Evolutionary conservation across 2,329 filamentous ascomycete species (phyloP).

Genomic region (Fusarium camptoceras): DNA sequence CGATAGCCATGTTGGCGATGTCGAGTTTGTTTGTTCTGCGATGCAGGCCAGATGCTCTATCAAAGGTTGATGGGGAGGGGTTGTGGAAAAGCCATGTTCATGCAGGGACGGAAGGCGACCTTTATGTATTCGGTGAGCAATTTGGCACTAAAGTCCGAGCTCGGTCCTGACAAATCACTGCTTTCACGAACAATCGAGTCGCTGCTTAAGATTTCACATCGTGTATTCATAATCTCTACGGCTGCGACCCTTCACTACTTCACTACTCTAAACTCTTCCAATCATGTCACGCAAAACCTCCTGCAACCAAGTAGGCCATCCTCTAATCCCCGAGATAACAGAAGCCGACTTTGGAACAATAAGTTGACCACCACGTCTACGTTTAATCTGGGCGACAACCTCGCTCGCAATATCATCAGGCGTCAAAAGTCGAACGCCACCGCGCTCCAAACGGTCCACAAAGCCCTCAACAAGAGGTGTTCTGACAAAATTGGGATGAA

Average conservation of each 20-base stretch:
- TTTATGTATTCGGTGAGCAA: neutral
- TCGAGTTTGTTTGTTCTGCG: neutral
- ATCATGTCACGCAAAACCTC: constrained; percentile 49
- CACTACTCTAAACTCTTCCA: no score
- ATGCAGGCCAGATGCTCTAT: no score
- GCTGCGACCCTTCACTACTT: no score
- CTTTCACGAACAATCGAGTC: no score
- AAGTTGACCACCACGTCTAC: constrained; percentile 58
- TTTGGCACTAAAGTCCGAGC: neutral
- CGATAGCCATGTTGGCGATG: neutral
- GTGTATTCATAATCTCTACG: no score
- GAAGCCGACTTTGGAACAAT: constrained; percentile 54
- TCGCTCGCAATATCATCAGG: constrained; percentile 55
- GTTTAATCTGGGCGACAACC: constrained; percentile 59
- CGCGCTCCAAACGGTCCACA: constrained; percentile 43
- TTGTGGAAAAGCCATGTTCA: neutral
- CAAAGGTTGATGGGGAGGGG: neutral
- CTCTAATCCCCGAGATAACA: constrained; percentile 52
- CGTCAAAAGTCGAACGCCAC: constrained; percentile 49
- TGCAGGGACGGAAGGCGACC: neutral
- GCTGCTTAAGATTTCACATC: no score
- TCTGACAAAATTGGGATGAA: constrained; percentile 67
- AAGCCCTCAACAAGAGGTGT: constrained; percentile 58
- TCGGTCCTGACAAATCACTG: no score
- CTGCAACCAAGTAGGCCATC: constrained; percentile 55